Evolutionary conservation across 1,139 yeast species (phyloP), one percentile per base, ranked within the genome.

Genomic region (Sugiyamaella pinicola): DNA sequence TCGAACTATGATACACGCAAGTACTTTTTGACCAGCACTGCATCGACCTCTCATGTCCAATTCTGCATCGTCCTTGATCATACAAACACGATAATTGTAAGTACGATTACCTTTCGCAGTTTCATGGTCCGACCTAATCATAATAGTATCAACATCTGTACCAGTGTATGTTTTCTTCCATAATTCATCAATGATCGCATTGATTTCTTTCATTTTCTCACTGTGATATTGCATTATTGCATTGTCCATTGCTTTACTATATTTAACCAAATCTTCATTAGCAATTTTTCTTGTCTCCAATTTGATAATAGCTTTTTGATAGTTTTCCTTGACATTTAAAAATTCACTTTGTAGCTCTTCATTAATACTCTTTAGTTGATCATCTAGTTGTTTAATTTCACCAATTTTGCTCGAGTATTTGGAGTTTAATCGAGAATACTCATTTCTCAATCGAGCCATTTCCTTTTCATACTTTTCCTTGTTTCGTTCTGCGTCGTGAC

Each of bases 31-130:
- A 0, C 99, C 99, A 0, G 99, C 99, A 2, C 97, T 89, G 69
- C 99, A 95, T 54, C 99, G 75, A 0, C 99, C 99, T 59, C 99
- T 79, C 99, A 95, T 95, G 65, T 95, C 99, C 45, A 95, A 74
- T 68, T 93, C 99, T 1, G 84, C 86, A 52, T 87, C 95, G 62
- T 87, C 89, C 66, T 95, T 95, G 57, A 84, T 83, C 99, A 95
- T 95, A 15, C 93, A 96, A 19, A 95, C 97, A 39, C 98, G 78
- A 67, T 93, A 93, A 67, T 93, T 91, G 69, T 91, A 91, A 0
- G 95, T 81, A 52, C 93, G 74, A 41, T 69, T 63, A 0, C 84
- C 83, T 49, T 81, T 79, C 1, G 70, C 65, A 6, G 72, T 69
- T 45, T 84, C 85, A 43, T 82, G 83, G 61, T 91, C 98, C 47